Percentiles rank a stretch among this genome's conserved stretches.
Conservation (phyloP, 75 land plant genomes). For the Picea glauca region DNA sequence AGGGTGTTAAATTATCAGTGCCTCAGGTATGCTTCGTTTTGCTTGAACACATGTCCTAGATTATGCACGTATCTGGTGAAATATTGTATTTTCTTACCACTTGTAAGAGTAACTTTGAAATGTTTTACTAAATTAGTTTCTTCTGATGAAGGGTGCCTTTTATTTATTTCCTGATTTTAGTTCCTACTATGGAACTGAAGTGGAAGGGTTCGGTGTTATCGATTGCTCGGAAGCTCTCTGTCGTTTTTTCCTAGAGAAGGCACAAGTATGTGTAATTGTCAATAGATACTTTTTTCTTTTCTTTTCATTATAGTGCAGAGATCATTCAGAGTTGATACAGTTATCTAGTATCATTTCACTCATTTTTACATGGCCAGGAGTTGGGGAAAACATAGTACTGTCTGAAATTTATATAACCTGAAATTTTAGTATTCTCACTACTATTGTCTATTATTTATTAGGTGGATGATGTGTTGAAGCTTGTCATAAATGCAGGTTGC, state of each 20-base stretch:
- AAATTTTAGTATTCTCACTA: background rate
- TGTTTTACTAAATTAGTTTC: background rate
- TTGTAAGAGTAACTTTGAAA: background rate
- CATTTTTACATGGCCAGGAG: background rate
- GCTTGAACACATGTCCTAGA: background rate
- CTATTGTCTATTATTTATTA: too few species aligned
- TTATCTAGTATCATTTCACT: background rate
- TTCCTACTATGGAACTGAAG: slow-evolving; percentile 77
- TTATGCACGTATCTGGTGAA: background rate
- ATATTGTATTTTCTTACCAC: background rate
- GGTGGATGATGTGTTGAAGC: background rate
- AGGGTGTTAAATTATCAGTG: slow-evolving; percentile 82
- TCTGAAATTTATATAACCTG: background rate
- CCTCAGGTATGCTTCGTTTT: slow-evolving; percentile 64
- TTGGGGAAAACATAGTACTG: background rate
- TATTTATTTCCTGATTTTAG: slow-evolving; percentile 94
- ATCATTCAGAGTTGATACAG: background rate
- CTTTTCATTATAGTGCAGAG: background rate
- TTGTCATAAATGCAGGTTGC: slow-evolving; percentile 63
- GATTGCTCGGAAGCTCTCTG: slow-evolving; percentile 85
- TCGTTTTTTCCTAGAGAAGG: slow-evolving; percentile 76
- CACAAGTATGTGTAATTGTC: slow-evolving; percentile 46
- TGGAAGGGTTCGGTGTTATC: slow-evolving; percentile 81
- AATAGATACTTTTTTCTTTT: background rate
- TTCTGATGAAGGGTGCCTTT: slow-evolving; percentile 84